Percentiles rank a stretch among this genome's conserved stretches.
Evolutionary conservation across 306 rosid genomes (phyloP).

Genomic region (Dicorynia guianensis): DNA sequence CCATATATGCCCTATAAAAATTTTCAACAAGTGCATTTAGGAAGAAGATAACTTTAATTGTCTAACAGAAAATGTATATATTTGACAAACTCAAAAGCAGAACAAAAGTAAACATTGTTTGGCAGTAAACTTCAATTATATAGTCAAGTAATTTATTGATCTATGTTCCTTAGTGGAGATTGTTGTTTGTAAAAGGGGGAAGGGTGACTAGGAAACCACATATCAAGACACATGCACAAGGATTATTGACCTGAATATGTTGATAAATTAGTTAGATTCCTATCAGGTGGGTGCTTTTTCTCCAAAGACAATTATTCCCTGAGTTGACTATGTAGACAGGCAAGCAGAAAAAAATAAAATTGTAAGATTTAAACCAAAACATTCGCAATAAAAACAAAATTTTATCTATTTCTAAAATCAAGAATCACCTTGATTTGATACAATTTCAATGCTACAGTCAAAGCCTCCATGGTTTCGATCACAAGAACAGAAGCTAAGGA

Average conservation of each 20-base stretch:
- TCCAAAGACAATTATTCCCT: not conserved
- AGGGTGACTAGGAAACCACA: too few relatives aligned
- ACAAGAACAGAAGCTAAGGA: constrained; percentile 85
- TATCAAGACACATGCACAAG: not conserved
- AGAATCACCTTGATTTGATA: constrained; percentile 74
- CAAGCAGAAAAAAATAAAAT: constrained; percentile 15
- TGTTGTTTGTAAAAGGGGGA: too few relatives aligned
- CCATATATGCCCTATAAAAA: constrained; percentile 68
- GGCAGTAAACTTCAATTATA: constrained; percentile 7
- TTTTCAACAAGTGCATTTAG: constrained; percentile 27
- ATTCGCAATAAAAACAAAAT: constrained; percentile 19
- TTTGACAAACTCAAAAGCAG: constrained; percentile 18
- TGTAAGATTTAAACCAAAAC: constrained; percentile 10
- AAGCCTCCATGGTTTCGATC: constrained; percentile 96
- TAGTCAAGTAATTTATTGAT: too few relatives aligned
- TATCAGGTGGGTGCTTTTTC: constrained; percentile 20
- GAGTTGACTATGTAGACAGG: constrained; percentile 2
- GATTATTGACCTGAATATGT: not conserved
- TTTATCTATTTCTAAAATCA: constrained; percentile 40
- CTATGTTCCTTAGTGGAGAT: too few relatives aligned
- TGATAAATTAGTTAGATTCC: constrained; percentile 15
- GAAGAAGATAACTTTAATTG: too few relatives aligned
- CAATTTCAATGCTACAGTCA: constrained; percentile 88
- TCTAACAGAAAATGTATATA: constrained; percentile 12
- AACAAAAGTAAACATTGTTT: constrained; percentile 20